Evolutionary conservation across 1,284 basidiomycete genomes (phyloP).

Genomic region (Leucoagaricus sp.): DNA sequence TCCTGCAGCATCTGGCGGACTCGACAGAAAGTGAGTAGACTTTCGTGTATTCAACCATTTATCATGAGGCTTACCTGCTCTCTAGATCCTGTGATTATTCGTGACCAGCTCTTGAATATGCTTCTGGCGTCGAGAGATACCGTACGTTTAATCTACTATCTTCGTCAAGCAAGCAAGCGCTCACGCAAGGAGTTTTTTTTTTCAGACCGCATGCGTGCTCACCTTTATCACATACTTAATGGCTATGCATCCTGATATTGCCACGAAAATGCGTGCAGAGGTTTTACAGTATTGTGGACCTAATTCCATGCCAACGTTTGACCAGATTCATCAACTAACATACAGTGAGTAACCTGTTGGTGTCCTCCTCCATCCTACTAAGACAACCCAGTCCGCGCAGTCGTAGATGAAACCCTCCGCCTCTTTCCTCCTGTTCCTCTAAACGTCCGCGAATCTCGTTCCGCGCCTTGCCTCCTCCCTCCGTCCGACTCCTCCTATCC

Average conservation of each 20-base stretch:
- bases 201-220: slow-evolving; percentile 59
- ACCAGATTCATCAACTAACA: slow-evolving; percentile 54
- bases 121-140: slow-evolving; percentile 74
- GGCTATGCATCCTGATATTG: slow-evolving; percentile 57
- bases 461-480: slow-evolving; percentile 50
- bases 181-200: slow-evolving; percentile 10
- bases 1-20: slow-evolving; percentile 67
- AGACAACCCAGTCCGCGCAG: slow-evolving; percentile 55
- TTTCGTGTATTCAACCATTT: slow-evolving; percentile 4
- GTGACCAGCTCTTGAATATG: slow-evolving; percentile 74
- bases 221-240: slow-evolving; percentile 70
- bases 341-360: slow-evolving; percentile 55
- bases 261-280: slow-evolving; percentile 56
- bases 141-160: slow-evolving; percentile 37
- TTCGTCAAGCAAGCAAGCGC: not conserved
- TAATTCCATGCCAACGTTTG: slow-evolving; percentile 48
- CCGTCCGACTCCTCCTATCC: slow-evolving; percentile 44
- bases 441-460: slow-evolving; percentile 60
- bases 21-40: slow-evolving; percentile 56
- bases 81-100: slow-evolving; percentile 56
- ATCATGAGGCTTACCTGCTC: slow-evolving; percentile 13
- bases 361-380: not conserved
- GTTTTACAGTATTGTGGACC: slow-evolving; percentile 56
- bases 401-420: slow-evolving; percentile 72
- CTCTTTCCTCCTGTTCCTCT: slow-evolving; percentile 73